A percentile compares a stretch with the other conserved stretches of the same genome.
Conservation (phyloP, 441 rosid genomes). For the Euphorbia celastroides region DNA sequence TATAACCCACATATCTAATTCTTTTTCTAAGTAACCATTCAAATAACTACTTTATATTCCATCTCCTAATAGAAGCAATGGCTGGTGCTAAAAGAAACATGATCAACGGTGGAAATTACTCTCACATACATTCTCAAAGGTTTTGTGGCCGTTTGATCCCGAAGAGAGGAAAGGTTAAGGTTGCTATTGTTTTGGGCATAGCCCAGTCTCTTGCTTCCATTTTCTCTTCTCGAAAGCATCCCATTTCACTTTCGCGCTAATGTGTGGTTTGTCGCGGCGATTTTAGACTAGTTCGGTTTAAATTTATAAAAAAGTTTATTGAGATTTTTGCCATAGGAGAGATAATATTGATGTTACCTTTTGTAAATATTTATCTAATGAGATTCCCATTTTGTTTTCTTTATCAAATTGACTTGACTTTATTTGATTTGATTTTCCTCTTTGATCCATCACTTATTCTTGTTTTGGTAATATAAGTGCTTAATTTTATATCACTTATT, state of each 20-base stretch:
- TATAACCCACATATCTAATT: background rate
- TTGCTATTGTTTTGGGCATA: slow-evolving; percentile 31
- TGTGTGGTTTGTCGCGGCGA: too few species aligned
- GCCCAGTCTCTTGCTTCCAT: slow-evolving; percentile 34
- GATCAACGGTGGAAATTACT: slow-evolving; percentile 7
- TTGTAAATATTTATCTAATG: background rate
- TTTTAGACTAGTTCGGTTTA: too few species aligned
- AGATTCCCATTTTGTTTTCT: background rate
- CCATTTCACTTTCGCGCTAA: too few species aligned
- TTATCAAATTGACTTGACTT: background rate
- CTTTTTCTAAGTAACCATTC: too few species aligned
- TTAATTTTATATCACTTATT: too few species aligned
- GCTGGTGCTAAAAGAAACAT: slow-evolving; percentile 4
- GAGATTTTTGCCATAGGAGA: background rate
- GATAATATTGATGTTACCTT: background rate
- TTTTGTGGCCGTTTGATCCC: slow-evolving; percentile 33
- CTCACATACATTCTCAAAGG: too few species aligned
- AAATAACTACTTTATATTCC: too few species aligned
- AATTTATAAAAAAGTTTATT: too few species aligned
- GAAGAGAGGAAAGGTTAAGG: slow-evolving; percentile 37
- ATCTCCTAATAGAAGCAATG: slow-evolving; percentile 8
- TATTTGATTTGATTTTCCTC: background rate
- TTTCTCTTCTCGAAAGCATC: slow-evolving; percentile 17
- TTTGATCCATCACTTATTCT: too few species aligned
- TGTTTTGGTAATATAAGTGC: too few species aligned